Evolutionary conservation across 2,329 filamentous ascomycete genomes (phyloP).

Genomic region (Colletotrichum godetiae): DNA sequence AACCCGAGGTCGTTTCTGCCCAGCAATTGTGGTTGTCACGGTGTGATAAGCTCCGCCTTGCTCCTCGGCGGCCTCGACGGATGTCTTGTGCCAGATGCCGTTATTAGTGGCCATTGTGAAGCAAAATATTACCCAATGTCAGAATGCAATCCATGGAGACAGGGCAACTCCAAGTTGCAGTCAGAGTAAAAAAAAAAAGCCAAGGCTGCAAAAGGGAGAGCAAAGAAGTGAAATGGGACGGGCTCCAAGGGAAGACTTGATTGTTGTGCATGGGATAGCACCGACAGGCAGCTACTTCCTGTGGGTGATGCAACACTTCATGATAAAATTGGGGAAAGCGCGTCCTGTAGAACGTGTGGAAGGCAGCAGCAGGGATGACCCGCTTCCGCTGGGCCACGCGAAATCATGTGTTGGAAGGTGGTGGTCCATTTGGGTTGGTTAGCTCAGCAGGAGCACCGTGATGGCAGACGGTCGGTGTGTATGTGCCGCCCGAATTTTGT

Average conservation of each 20-base stretch:
- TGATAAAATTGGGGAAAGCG: constrained; percentile 25
- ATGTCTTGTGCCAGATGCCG: constrained; percentile 61
- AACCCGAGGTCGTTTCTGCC: constrained; percentile 57
- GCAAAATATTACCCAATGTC: neutral
- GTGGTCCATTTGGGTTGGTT: constrained; percentile 1
- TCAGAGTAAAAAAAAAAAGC: neutral
- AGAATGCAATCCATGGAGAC: constrained; percentile 15
- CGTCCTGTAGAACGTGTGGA: constrained; percentile 18
- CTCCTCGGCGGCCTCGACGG: constrained; percentile 58
- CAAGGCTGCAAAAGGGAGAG: neutral
- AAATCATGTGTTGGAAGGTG: constrained; percentile 29
- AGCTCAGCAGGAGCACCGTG: constrained; percentile 9
- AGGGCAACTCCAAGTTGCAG: neutral
- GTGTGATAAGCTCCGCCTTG: constrained; percentile 51
- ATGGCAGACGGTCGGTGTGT: neutral
- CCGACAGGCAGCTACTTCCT: constrained; percentile 15
- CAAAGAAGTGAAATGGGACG: neutral
- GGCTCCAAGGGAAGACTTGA: neutral
- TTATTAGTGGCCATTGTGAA: constrained; percentile 52
- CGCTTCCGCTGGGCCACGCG: constrained; percentile 19
- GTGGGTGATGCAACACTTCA: constrained; percentile 18
- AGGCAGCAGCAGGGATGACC: constrained; percentile 33
- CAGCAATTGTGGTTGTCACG: constrained; percentile 52
- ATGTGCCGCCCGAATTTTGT: neutral
- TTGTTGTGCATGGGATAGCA: constrained; percentile 1